Percentiles rank a stretch among this genome's conserved stretches.
Conservation (phyloP, 306 rosid genomes). For the Cajanus cajan region DNA sequence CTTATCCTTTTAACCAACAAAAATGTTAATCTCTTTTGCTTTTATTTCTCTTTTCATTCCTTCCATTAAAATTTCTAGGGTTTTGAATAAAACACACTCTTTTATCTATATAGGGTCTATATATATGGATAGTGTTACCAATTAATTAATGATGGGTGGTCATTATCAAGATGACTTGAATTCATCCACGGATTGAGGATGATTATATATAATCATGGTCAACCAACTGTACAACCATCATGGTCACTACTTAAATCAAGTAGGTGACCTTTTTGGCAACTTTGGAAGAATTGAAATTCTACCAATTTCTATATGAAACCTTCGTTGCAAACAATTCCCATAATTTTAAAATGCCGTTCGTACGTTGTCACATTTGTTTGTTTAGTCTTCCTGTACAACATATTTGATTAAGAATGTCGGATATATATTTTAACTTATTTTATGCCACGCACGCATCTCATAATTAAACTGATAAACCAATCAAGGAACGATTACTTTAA, state of each 20-base stretch:
- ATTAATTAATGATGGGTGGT: neutral
- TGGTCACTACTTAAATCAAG: neutral
- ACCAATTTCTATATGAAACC: neutral
- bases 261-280: neutral
- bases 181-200: neutral
- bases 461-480: neutral
- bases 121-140: no score
- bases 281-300: neutral
- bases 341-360: neutral
- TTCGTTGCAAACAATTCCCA: neutral
- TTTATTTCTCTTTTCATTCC: no score
- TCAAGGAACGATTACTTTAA: neutral
- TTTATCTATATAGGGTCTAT: no score
- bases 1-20: no score
- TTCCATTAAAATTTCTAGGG: no score
- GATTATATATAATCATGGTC: neutral
- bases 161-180: neutral
- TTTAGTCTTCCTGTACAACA: neutral
- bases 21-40: no score
- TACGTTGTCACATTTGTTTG: neutral
- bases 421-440: neutral
- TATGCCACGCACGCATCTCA: neutral
- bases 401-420: neutral
- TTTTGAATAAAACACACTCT: no score
- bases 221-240: neutral